Base-by-base conservation (phyloP, 495 filamentous ascomycete species). In the Trichoderma asperelloides region DNA sequence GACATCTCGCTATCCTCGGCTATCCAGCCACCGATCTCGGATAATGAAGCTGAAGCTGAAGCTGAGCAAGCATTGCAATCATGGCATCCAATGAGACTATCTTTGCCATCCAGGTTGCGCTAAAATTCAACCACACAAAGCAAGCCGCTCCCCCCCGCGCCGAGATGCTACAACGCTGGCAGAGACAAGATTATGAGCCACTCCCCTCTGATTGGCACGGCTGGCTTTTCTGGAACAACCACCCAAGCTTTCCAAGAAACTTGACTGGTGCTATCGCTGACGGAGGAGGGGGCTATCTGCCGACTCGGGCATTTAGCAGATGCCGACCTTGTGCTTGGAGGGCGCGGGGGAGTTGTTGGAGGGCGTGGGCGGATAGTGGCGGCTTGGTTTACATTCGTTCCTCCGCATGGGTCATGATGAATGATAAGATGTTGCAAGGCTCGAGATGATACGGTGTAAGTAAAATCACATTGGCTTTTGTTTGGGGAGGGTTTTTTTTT, bases 1-100 rank as follows among this genome's bases (percentile, higher is more conserved):
- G 16, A 18, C 43, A 30, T 28, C 0, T 11, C 21, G 18, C 0
- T 60, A 30, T 28, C 55, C 55, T 60, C 55, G 55, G 55, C 25
- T 60, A 60, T 60, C 55, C 25, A 28, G 18, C n/a, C n/a, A 60
- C 55, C 55, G 55, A 30, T 60, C 55, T 60, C 55, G 55, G 55
- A 60, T 33, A 12, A 28, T 60, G 6, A 30, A 60, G 4, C 5
- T 9, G 18, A 23, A 5, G 1, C 5, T 37, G 2, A 37, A 7
- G 33, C 33, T 37, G 33, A 37, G 2, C 33, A 37, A 37, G 33
- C 33, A 37, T 37, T 4, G 33, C 33, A 37, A 37, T 16, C 43
- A n/a, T n/a, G 7, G 11, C 8, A 60, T 60, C 25, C 23, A 57
- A 21, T 15, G 25, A 60, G 33, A 37, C 33, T 60, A 30, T 28